phyloP scores from a whole-genome alignment of 768 basidiomycete genomes.

The Inosperma sp. region DNA sequence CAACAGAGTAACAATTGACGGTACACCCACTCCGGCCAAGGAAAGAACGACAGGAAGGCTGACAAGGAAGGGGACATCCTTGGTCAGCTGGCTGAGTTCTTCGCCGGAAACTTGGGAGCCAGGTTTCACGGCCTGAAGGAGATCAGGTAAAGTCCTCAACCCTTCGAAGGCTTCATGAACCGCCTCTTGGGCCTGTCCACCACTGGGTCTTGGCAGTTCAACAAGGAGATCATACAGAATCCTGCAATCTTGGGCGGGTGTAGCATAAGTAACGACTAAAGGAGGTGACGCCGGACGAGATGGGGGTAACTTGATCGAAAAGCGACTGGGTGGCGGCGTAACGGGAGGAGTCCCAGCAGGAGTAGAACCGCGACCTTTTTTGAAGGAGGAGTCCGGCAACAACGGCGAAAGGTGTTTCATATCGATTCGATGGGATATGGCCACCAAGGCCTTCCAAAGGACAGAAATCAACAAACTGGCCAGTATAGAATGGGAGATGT shows the following conservation, averaged over 20 bases:
- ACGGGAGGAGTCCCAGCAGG: constrained; percentile 41
- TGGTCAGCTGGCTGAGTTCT: constrained; percentile 51
- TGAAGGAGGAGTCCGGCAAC: constrained; percentile 34
- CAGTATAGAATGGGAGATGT: constrained; percentile 53
- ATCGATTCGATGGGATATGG: constrained; percentile 58
- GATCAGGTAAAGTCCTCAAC: constrained; percentile 49
- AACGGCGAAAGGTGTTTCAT: constrained; percentile 36
- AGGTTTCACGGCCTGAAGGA: constrained; percentile 48
- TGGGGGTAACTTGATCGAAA: constrained; percentile 61
- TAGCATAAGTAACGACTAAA: constrained; percentile 29
- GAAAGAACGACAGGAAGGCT: constrained; percentile 65
- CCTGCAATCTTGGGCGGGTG: constrained; percentile 54
- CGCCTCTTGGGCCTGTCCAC: constrained; percentile 64
- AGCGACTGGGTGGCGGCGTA: constrained; percentile 54
- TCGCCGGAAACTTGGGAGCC: constrained; percentile 20
- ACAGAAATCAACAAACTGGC: constrained; percentile 70
- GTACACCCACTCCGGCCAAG: constrained; percentile 32
- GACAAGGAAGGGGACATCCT: constrained; percentile 68
- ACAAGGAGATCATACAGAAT: constrained; percentile 58
- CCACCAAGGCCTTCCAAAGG: constrained; percentile 70
- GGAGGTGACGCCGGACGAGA: constrained; percentile 69
- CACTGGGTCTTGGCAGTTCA: constrained; percentile 55
- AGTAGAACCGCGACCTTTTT: constrained; percentile 40
- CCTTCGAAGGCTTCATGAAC: constrained; percentile 75
- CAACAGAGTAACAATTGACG: constrained; percentile 50